A percentile compares a stretch with the other conserved stretches of the same genome.
Conservation (phyloP, 2,329 filamentous ascomycete genomes). For the Penicillium sp. region DNA sequence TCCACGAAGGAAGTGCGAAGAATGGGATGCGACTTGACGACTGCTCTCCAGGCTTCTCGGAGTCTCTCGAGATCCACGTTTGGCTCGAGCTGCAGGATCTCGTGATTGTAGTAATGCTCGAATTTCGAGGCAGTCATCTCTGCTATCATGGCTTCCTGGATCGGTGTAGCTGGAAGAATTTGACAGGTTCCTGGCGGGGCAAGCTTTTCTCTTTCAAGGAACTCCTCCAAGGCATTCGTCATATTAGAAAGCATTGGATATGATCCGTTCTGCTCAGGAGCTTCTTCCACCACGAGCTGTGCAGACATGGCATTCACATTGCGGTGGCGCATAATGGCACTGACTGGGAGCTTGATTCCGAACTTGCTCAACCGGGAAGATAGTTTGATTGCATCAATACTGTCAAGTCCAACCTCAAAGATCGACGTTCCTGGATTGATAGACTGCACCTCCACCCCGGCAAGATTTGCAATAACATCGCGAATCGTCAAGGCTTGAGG, state of each 20-base stretch:
- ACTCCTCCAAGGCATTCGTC: conserved; percentile 41
- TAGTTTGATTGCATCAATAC: conserved; percentile 87
- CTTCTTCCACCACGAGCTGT: conserved; percentile 20
- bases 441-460: conserved; percentile 54
- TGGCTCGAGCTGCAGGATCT: conserved; percentile 67
- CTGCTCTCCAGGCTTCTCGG: conserved; percentile 63
- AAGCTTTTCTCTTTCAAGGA: conserved; percentile 41
- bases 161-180: conserved; percentile 74
- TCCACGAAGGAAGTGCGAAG: conserved; percentile 74
- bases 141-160: conserved; percentile 85
- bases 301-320: conserved; percentile 67
- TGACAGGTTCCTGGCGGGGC: conserved; percentile 55
- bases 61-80: conserved; percentile 62
- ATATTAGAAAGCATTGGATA: conserved; percentile 18
- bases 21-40: conserved; percentile 68
- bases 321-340: conserved; percentile 73
- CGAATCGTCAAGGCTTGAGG: conserved; percentile 58
- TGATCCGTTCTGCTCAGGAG: conserved; percentile 29
- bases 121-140: conserved; percentile 79
- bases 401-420: conserved; percentile 84
- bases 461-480: conserved; percentile 66
- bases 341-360: conserved; percentile 68
- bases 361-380: conserved; percentile 69
- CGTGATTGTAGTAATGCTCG: conserved; percentile 81
- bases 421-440: conserved; percentile 68